Conservation (phyloP, 106 monocot species). For the Posidonia australis region DNA sequence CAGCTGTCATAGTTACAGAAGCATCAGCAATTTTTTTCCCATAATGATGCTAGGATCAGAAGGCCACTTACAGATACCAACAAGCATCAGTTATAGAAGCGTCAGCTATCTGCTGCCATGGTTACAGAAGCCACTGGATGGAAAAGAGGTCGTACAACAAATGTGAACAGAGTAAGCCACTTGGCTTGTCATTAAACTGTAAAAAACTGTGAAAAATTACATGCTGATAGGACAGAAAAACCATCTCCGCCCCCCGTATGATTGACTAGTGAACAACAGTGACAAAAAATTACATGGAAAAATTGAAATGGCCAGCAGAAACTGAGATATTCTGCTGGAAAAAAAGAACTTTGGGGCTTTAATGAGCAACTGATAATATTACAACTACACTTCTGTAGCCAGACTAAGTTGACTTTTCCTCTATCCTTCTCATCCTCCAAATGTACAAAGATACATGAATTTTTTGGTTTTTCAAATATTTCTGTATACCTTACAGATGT, state of each 20-base stretch:
- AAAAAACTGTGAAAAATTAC: background rate
- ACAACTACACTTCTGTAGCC: background rate
- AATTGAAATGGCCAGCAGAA: background rate
- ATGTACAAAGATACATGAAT: conserved; percentile 9
- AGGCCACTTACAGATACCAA: too few relatives aligned
- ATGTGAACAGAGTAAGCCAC: too few relatives aligned
- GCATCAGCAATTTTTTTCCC: too few relatives aligned
- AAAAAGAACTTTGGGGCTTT: conserved; percentile 4
- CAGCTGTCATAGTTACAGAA: too few relatives aligned
- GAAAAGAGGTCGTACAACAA: too few relatives aligned
- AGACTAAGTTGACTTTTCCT: background rate
- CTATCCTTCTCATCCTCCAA: conserved; percentile 3
- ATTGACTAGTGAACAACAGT: conserved; percentile 1
- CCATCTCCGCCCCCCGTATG: background rate
- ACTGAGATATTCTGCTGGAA: background rate
- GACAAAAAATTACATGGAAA: conserved; percentile 4
- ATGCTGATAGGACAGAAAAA: too few relatives aligned
- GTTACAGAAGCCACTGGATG: too few relatives aligned
- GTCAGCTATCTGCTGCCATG: too few relatives aligned
- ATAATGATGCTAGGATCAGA: too few relatives aligned
- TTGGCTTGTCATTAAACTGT: too few relatives aligned
- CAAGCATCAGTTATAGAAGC: too few relatives aligned
- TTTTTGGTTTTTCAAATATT: background rate
- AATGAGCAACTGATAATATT: background rate
- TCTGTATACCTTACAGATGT: conserved; percentile 8